Base-by-base conservation (phyloP, 306 rosid species). In the Calophaca sinica region DNA sequence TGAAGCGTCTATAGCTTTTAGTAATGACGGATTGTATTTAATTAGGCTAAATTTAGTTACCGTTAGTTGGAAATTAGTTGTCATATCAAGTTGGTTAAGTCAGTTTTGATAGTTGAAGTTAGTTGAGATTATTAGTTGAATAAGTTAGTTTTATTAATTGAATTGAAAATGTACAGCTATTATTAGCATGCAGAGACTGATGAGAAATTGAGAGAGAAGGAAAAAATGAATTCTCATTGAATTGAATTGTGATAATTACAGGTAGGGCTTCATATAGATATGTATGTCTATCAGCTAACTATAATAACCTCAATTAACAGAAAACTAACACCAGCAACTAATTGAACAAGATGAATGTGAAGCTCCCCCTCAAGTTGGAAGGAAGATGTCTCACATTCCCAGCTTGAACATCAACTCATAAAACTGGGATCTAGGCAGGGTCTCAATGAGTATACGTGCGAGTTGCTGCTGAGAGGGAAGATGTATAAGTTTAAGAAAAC, bases 31-130 rank as follows among this genome's bases (percentile, higher is more conserved):
- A n/a, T 41, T 72, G 66, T n/a, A 20, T 20, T 20, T 20, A 20
- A 20, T 20, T 20, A 20, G 1, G 26, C 26, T 20, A 20, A 70
- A 28, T 71, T 61, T 62, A 20, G 53, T 39, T 15, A 12, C 2
- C 20, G 75, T 39, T 53, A 26, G 65, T 54, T 54, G 65, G 41
- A 69, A 8, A 20, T 51, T 68, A 51, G 74, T 35, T 69, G 62
- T 15, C 8, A 13, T 35, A 33, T 7, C 4, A 20, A 53, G 33
- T 7, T 50, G 20, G 48, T 33, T 32, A 33, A 35, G 6, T 69
- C 3, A 5, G 28, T 48, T 35, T 35, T 69, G 26, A 68, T 68
- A 44, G 33, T 50, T 33, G 32, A 67, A 20, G 54, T 49, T 49
- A 26, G 38, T 49, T 49, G 53, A 49, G 7, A 49, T 49, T 20